Conservation (phyloP, 768 basidiomycete genomes). For the Pleurotus giganteus region DNA sequence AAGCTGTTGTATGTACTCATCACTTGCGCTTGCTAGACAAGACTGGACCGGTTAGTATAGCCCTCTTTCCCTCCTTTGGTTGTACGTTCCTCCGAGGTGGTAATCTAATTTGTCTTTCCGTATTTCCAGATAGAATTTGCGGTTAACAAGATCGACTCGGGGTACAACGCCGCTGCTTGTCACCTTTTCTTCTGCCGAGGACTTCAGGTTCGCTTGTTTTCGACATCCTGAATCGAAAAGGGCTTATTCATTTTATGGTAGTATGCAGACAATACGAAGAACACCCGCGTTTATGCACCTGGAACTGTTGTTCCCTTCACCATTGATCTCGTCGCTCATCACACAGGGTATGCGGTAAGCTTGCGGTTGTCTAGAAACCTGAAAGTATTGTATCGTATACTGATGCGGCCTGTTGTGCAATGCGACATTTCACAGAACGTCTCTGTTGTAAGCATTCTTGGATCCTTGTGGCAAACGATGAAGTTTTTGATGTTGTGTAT, state of each 20-base stretch:
- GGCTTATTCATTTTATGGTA: conserved; percentile 15
- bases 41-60: conserved; percentile 26
- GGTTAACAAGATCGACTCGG: conserved; percentile 23
- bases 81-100: not conserved
- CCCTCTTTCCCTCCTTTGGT: not conserved
- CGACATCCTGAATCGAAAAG: not conserved
- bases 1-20: not conserved
- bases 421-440: conserved; percentile 25
- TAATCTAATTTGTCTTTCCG: not conserved
- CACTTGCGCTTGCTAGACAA: conserved; percentile 17
- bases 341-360: conserved; percentile 33
- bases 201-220: conserved; percentile 21
- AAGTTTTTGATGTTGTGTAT: not conserved
- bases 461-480: not conserved
- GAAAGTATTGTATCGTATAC: no score
- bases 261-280: conserved; percentile 27
- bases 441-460: conserved; percentile 21
- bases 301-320: conserved; percentile 28
- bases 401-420: conserved; percentile 3
- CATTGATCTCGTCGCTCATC: conserved; percentile 31
- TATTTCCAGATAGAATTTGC: conserved; percentile 32
- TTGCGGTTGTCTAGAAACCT: no score
- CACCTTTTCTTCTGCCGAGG: conserved; percentile 34
- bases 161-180: conserved; percentile 30
- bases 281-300: conserved; percentile 24